phyloP scores from a whole-genome alignment of 176 grass and related monocot species.

The Oryza rufipogon region DNA sequence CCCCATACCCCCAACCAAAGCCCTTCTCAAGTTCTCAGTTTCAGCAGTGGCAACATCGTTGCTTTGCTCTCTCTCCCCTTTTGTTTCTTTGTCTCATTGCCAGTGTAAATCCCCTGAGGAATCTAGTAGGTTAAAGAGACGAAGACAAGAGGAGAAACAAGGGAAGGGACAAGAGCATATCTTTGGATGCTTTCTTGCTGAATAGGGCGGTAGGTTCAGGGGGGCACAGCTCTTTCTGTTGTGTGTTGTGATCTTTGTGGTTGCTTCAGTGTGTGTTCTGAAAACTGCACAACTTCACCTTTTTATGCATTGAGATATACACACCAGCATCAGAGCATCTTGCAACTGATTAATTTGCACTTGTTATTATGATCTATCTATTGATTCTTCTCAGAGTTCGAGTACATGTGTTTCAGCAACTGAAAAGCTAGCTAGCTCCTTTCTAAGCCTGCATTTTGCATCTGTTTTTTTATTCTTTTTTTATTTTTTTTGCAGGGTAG shows the following conservation, averaged over 20 bases:
- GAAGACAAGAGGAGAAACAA: background rate
- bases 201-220: constrained; percentile 1
- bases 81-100: constrained; percentile 28
- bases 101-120: constrained; percentile 7
- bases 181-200: constrained; percentile 12
- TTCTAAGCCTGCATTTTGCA: background rate
- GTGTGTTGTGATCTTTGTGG: background rate
- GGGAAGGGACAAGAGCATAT: constrained; percentile 13
- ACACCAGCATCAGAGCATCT: background rate
- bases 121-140: background rate
- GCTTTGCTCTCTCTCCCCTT: background rate
- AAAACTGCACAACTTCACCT: background rate
- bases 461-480: background rate
- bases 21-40: background rate
- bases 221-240: background rate
- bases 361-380: background rate
- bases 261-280: background rate
- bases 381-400: background rate
- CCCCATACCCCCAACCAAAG: background rate
- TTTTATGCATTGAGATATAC: background rate
- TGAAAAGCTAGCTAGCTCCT: background rate
- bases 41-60: constrained; percentile 21
- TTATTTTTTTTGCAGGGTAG: background rate
- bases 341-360: background rate
- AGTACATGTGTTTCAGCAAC: background rate